Percentiles rank a stretch among this genome's conserved stretches.
Conservation (phyloP, 1,284 basidiomycete species). For the Rhodotorula sp. region DNA sequence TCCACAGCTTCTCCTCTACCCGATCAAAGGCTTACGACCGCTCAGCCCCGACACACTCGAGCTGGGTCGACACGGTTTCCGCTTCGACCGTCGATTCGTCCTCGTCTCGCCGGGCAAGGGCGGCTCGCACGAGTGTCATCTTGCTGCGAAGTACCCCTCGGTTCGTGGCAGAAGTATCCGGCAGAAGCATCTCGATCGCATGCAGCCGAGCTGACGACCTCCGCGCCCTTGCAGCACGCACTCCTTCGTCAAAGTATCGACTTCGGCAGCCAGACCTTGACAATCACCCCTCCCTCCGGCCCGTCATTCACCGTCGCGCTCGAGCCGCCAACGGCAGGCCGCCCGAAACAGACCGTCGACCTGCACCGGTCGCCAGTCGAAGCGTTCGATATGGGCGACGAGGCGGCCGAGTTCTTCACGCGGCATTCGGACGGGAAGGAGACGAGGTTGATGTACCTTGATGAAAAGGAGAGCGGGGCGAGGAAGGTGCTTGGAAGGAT, state of each 20-base stretch:
- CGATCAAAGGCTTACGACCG: constrained; percentile 21
- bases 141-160: neutral
- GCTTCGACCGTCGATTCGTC: constrained; percentile 14
- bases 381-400: constrained; percentile 18
- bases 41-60: neutral
- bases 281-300: constrained; percentile 6
- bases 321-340: neutral
- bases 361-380: constrained; percentile 8
- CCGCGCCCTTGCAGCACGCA: neutral
- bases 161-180: too few species aligned
- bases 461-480: neutral
- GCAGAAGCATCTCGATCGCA: rapidly evolving
- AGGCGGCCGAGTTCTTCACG: constrained; percentile 20
- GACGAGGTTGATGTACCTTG: constrained; percentile 15
- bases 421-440: constrained; percentile 1
- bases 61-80: neutral
- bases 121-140: constrained; percentile 11
- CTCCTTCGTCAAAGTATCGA: constrained; percentile 11
- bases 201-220: too few species aligned
- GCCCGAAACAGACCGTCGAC: neutral
- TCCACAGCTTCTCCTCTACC: constrained; percentile 21
- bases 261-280: neutral
- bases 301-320: neutral
- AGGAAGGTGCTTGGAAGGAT: constrained; percentile 15
- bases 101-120: constrained; percentile 8